These are phyloP conservation scores for Cryptococcus depauperatus DNA, from an alignment of 1,284 basidiomycete species.

Conservation along the genomic window DNA sequence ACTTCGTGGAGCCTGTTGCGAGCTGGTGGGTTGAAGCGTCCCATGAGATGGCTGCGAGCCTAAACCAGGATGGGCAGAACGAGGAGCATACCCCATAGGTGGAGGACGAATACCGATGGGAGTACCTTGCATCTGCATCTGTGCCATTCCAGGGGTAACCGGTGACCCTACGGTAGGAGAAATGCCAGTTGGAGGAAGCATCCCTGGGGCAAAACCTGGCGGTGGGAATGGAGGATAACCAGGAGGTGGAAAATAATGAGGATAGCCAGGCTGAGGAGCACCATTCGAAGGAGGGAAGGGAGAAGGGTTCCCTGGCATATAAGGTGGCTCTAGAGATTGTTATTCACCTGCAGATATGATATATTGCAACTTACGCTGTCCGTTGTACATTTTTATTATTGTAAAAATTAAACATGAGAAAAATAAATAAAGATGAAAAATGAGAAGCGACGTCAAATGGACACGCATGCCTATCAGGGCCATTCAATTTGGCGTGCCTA, in stretches of 20 bases:
- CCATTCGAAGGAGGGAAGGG: constrained; percentile 18
- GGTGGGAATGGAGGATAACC: neutral
- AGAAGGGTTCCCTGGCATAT: constrained; percentile 13
- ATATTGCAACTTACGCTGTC: neutral
- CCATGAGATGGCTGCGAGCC: constrained; percentile 17
- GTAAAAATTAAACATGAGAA: too few species aligned
- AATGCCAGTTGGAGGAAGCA: too few species aligned
- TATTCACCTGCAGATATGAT: neutral
- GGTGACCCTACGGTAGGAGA: too few species aligned
- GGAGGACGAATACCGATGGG: constrained; percentile 3
- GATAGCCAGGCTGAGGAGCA: constrained; percentile 10
- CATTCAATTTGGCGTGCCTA: too few species aligned
- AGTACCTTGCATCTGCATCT: neutral
- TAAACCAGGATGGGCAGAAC: constrained; percentile 24
- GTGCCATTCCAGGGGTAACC: neutral
- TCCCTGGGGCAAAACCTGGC: neutral
- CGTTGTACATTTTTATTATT: neutral
- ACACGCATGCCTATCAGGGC: too few species aligned
- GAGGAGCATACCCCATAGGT: constrained; percentile 7
- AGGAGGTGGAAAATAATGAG: constrained; percentile 18
- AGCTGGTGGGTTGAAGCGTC: constrained; percentile 17
- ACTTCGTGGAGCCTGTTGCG: constrained; percentile 9
- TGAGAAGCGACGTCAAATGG: too few species aligned
- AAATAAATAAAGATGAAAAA: too few species aligned
- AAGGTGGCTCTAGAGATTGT: constrained; percentile 21